phyloP scores from a whole-genome alignment of 805 yeast species.

The Torulaspora indica region DNA sequence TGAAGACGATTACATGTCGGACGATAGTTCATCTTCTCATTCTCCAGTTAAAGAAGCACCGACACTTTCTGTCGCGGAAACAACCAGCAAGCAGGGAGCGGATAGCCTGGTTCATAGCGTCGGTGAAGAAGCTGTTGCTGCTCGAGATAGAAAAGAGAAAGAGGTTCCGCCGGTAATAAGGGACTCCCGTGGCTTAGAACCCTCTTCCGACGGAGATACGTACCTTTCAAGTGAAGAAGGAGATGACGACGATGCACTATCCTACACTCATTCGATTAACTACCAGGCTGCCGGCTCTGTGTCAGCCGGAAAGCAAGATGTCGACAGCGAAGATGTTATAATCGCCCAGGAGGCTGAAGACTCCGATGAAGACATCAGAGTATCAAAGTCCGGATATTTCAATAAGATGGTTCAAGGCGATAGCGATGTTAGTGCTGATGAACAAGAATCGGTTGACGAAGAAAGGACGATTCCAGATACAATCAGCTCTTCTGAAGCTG shows the following conservation, averaged over 20 bases:
- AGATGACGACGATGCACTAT: conserved; percentile 17
- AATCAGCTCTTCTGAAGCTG: neutral
- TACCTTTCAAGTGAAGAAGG: neutral
- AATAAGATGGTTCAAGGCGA: conserved; percentile 19
- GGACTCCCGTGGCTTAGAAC: neutral
- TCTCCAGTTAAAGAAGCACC: neutral
- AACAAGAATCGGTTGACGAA: conserved; percentile 1
- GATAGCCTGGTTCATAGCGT: neutral
- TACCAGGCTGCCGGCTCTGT: conserved; percentile 16
- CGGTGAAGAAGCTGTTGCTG: neutral
- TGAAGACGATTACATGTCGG: conserved; percentile 3
- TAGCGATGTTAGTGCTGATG: conserved; percentile 8
- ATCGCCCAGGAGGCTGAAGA: conserved; percentile 16
- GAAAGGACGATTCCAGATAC: conserved; percentile 3
- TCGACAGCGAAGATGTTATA: conserved; percentile 13
- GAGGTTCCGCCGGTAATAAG: neutral
- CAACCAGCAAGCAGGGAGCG: neutral
- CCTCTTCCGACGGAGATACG: neutral
- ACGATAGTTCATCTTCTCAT: neutral
- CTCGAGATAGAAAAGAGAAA: neutral
- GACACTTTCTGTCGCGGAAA: neutral
- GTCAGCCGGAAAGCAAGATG: conserved; percentile 3
- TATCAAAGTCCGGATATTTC: conserved; percentile 30
- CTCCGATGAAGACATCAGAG: conserved; percentile 15
- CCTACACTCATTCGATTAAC: conserved; percentile 21